Evolutionary conservation across 2,329 filamentous ascomycete species (phyloP).

Genomic region (Apiospora saccharicola): DNA sequence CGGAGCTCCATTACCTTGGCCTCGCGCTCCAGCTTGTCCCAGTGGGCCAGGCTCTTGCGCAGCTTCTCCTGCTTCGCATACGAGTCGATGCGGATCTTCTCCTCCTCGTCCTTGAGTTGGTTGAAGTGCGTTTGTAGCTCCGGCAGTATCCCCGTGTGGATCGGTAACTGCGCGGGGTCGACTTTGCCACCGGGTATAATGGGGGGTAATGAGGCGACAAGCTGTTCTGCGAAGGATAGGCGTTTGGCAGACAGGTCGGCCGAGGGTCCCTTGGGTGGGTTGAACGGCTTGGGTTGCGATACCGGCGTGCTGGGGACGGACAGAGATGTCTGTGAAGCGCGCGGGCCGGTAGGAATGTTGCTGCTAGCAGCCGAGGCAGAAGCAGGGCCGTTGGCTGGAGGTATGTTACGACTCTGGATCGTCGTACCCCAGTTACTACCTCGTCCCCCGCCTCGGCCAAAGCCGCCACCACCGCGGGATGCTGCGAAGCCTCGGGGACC

Average conservation of each 20-base stretch:
- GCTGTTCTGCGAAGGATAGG: slow-evolving; percentile 58
- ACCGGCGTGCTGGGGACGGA: slow-evolving; percentile 49
- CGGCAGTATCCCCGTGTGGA: slow-evolving; percentile 56
- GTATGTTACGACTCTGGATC: slow-evolving; percentile 41
- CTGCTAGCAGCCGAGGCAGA: slow-evolving; percentile 49
- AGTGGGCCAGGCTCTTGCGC: slow-evolving; percentile 58
- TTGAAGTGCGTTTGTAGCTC: slow-evolving; percentile 63
- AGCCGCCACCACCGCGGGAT: slow-evolving; percentile 49
- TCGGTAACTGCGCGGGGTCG: slow-evolving; percentile 54
- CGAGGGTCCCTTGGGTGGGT: slow-evolving; percentile 63
- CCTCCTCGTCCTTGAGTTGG: slow-evolving; percentile 65
- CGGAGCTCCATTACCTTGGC: slow-evolving; percentile 61
- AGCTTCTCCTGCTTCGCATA: slow-evolving; percentile 61
- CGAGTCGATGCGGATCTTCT: slow-evolving; percentile 62
- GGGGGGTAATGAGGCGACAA: slow-evolving; percentile 59
- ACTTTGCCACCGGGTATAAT: slow-evolving; percentile 63
- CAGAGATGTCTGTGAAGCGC: slow-evolving; percentile 39
- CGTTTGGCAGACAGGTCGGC: slow-evolving; percentile 41
- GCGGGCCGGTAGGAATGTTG: slow-evolving; percentile 41
- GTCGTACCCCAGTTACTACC: slow-evolving; percentile 53
- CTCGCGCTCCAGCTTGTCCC: slow-evolving; percentile 64
- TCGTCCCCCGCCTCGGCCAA: slow-evolving; percentile 54
- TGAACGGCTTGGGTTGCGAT: slow-evolving; percentile 56
- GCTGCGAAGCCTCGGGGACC: slow-evolving; percentile 63
- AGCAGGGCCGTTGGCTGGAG: slow-evolving; percentile 38